These are phyloP conservation scores for Sextonia rubra DNA, from an alignment of 164 flowering plant genomes.

Conservation along the genomic window DNA sequence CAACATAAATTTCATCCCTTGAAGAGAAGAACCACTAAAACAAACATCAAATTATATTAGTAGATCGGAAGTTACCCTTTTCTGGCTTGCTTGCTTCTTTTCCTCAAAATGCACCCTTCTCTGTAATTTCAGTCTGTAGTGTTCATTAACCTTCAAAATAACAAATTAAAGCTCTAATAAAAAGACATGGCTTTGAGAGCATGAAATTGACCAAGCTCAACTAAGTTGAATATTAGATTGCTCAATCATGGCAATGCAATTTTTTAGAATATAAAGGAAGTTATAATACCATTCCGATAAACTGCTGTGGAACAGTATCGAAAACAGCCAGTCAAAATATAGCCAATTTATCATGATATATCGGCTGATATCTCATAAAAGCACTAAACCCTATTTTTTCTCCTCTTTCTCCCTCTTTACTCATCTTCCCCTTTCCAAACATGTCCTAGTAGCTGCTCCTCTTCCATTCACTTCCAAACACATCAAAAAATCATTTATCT, in stretches of 20 bases:
- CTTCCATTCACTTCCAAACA: too few relatives aligned
- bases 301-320: too few relatives aligned
- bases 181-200: background rate
- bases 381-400: too few relatives aligned
- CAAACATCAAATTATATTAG: slow-evolving; percentile 2
- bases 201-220: background rate
- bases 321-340: too few relatives aligned
- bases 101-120: slow-evolving; percentile 71
- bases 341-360: too few relatives aligned
- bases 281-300: background rate
- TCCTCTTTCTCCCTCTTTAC: too few relatives aligned
- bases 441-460: too few relatives aligned
- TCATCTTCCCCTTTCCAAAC: too few relatives aligned
- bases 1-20: background rate
- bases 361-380: too few relatives aligned
- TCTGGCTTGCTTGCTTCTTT: slow-evolving; percentile 62
- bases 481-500: too few relatives aligned
- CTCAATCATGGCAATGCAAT: background rate
- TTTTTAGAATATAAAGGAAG: background rate
- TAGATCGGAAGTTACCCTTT: slow-evolving; percentile 44
- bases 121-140: slow-evolving; percentile 44
- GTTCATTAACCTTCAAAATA: slow-evolving; percentile 62
- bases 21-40: background rate
- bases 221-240: background rate
- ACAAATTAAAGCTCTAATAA: background rate